Base-by-base conservation (phyloP, 495 filamentous ascomycete species). In the Annulohypoxylon nitens region DNA sequence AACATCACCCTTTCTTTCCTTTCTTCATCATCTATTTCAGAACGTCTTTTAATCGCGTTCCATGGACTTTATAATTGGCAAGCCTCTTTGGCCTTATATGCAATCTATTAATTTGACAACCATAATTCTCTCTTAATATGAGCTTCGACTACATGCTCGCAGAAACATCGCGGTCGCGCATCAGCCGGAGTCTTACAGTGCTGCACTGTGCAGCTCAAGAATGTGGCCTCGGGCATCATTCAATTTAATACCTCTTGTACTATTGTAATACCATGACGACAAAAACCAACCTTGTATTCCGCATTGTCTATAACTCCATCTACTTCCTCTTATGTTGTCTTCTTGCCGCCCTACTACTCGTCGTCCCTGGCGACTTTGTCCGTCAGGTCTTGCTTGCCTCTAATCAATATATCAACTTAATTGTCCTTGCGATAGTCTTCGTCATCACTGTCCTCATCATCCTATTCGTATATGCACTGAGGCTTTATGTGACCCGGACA, bases 401-500 rank as follows among this genome's bases (percentile, higher is more conserved):
- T 45, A 71, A 71, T 64, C 89, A 92, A 63, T 82, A 92, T 71
- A 91, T 90, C 81, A 93, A 97, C 80, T 88, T 97, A 73, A 93
- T 97, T 82, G 88, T 96, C 78, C 88, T 97, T 78, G 90, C 88
- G 16, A 90, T 93, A 51, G 87, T 87, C 73, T 95, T 97, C 77
- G 76, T 97, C 53, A 82, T 95, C 25, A 94, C 94, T 48, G 87
- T 92, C 41, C 48, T 93, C 23, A 76, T 95, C 59, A 86, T 92
- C 26, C 78, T 89, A 41, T 88, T 97, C 47, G 89, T 98, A 70
- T 98, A 98, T 71, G 87, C 90, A 36, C 89, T 89, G 26, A 86
- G 97, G n/a, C 87, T 98, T n/a, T 98, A 94, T 80, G 92, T 94
- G 26, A 95, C 92, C 75, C 88, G 93, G 41, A 91, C 84, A 37